Conservation (phyloP, 2,329 filamentous ascomycete species). For the Aspergillus clavatus region DNA sequence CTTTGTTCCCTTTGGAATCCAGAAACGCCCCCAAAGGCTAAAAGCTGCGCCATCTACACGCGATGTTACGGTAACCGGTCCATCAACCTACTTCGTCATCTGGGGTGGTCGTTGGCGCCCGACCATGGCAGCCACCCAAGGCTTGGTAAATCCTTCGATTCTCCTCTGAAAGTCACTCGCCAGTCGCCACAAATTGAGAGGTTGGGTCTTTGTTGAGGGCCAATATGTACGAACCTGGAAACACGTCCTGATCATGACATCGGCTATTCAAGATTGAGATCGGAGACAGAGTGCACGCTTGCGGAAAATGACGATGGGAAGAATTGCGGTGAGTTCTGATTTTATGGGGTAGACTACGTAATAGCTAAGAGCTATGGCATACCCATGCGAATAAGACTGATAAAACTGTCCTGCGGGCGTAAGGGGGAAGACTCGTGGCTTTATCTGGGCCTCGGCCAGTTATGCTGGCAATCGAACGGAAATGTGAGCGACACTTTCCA, state of each 20-base stretch:
- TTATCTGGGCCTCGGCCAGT: not conserved
- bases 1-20: not conserved
- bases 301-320: too few relatives aligned
- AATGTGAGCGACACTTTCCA: too few relatives aligned
- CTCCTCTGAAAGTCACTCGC: not conserved
- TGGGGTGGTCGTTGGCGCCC: not conserved
- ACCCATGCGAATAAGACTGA: not conserved
- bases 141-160: not conserved
- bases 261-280: too few relatives aligned
- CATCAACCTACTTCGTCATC: not conserved
- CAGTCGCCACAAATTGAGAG: not conserved
- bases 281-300: too few relatives aligned
- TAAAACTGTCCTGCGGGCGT: not conserved
- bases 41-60: not conserved
- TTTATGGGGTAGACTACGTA: too few relatives aligned
- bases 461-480: too few relatives aligned
- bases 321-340: too few relatives aligned
- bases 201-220: too few relatives aligned
- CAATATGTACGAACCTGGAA: too few relatives aligned
- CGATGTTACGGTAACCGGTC: constrained; percentile 7
- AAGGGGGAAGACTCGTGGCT: too few relatives aligned
- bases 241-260: too few relatives aligned
- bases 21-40: not conserved
- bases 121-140: not conserved
- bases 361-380: not conserved